phyloP scores from a whole-genome alignment of 805 yeast genomes.

The Teunomyces aglyptinius region DNA sequence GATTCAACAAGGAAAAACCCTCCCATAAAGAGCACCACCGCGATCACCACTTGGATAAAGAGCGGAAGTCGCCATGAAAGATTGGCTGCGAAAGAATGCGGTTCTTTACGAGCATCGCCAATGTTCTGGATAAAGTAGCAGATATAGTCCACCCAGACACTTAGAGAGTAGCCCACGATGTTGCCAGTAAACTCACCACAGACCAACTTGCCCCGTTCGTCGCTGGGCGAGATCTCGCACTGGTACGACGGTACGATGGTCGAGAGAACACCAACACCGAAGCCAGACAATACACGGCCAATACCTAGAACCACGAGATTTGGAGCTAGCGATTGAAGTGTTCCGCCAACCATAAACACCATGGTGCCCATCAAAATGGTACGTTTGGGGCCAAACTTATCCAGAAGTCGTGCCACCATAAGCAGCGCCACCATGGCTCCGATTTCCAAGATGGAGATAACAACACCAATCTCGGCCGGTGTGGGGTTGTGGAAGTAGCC shows the following conservation, averaged over 20 bases:
- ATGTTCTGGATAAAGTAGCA: conserved; percentile 64
- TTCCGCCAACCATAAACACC: conserved; percentile 76
- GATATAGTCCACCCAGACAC: conserved; percentile 85
- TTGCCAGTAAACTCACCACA: conserved; percentile 89
- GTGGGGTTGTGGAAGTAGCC: conserved; percentile 71
- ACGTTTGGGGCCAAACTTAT: conserved; percentile 71
- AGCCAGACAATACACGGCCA: conserved; percentile 76
- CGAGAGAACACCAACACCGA: conserved; percentile 84
- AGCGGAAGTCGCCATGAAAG: conserved; percentile 78
- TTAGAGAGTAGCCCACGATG: conserved; percentile 72
- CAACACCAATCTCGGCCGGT: conserved; percentile 73
- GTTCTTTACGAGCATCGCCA: conserved; percentile 36
- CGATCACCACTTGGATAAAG: conserved; percentile 72
- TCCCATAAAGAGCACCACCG: conserved; percentile 65
- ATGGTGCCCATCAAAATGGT: conserved; percentile 80
- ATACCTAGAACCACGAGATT: conserved; percentile 57
- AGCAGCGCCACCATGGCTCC: conserved; percentile 84
- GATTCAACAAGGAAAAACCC: conserved; percentile 80
- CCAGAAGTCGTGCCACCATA: conserved; percentile 75
- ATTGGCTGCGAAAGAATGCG: conserved; percentile 36
- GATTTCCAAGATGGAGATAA: conserved; percentile 84
- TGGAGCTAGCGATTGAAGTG: conserved; percentile 61
- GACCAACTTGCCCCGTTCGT: conserved; percentile 79
- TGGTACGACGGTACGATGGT: conserved; percentile 87
- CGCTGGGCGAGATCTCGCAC: conserved; percentile 84